These are phyloP conservation scores for Tillandsia fasciculata DNA, from an alignment of 176 grass and related monocot genomes.

Conservation along the genomic window DNA sequence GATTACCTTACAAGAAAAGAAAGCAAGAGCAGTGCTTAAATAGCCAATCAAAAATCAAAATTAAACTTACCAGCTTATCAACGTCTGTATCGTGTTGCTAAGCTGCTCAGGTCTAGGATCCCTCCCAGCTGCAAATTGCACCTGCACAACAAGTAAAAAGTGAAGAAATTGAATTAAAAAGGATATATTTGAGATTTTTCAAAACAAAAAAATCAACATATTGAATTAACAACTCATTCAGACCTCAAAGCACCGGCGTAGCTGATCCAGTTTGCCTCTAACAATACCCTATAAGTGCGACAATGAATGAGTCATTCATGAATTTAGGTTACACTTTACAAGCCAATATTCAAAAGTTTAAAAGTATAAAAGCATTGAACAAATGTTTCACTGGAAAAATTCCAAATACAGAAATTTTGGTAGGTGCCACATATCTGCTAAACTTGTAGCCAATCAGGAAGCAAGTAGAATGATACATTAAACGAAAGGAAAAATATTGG, in stretches of 20 bases:
- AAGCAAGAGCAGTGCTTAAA: neutral
- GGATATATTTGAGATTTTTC: too few relatives aligned
- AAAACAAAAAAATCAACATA: too few relatives aligned
- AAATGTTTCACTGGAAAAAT: neutral
- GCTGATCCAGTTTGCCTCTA: too few relatives aligned
- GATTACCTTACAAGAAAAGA: neutral
- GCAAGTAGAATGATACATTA: too few relatives aligned
- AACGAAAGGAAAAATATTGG: too few relatives aligned
- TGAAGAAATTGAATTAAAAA: neutral
- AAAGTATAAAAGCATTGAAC: neutral
- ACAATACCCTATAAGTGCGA: too few relatives aligned
- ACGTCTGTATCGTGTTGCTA: slow-evolving; percentile 74
- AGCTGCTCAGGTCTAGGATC: slow-evolving; percentile 89
- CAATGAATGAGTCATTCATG: too few relatives aligned
- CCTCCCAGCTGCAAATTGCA: slow-evolving; percentile 97
- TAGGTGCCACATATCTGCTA: neutral
- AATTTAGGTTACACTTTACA: too few relatives aligned
- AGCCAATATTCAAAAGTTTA: neutral
- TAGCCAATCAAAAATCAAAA: slow-evolving; percentile 11
- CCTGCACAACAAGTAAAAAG: slow-evolving; percentile 39
- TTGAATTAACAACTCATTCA: too few relatives aligned
- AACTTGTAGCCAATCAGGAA: too few relatives aligned
- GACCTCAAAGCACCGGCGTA: too few relatives aligned
- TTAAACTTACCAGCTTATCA: slow-evolving; percentile 67
- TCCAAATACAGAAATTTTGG: neutral